Evolutionary conservation across 805 yeast genomes (phyloP).

Genomic region (Candida morakotiae): DNA sequence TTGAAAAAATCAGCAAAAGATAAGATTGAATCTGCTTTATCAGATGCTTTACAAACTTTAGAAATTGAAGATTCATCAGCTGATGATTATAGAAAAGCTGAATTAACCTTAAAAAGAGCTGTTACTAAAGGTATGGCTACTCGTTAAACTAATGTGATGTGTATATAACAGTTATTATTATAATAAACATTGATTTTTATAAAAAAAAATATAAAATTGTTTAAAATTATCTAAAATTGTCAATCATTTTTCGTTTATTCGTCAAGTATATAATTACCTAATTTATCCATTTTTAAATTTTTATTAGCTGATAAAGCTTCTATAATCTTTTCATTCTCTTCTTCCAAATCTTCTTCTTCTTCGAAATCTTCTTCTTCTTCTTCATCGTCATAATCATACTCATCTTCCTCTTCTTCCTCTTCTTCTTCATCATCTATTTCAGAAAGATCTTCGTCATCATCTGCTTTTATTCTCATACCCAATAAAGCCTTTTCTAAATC

Average conservation of each 20-base stretch:
- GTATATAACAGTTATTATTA: background rate
- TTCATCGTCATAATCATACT: slow-evolving; percentile 29
- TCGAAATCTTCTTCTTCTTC: slow-evolving; percentile 46
- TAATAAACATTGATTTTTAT: slow-evolving; percentile 1
- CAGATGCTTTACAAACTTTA: slow-evolving; percentile 97
- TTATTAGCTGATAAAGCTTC: slow-evolving; percentile 58
- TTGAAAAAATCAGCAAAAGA: slow-evolving; percentile 96
- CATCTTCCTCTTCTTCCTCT: slow-evolving; percentile 26
- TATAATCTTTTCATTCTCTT: slow-evolving; percentile 54
- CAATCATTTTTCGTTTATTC: too few species aligned
- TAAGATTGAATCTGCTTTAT: slow-evolving; percentile 95
- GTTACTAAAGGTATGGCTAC: slow-evolving; percentile 99
- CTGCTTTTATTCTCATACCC: slow-evolving; percentile 50
- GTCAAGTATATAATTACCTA: slow-evolving; percentile 77
- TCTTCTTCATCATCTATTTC: slow-evolving; percentile 18
- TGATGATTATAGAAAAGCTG: slow-evolving; percentile 98
- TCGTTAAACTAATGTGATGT: slow-evolving; percentile 58
- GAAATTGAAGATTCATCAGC: slow-evolving; percentile 95
- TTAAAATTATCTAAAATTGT: too few species aligned
- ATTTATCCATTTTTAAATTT: slow-evolving; percentile 71
- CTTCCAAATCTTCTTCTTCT: slow-evolving; percentile 27
- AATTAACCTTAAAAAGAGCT: slow-evolving; percentile 97
- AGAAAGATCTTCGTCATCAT: slow-evolving; percentile 20
- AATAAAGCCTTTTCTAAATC: slow-evolving; percentile 77
- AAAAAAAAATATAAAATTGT: too few species aligned